Base-by-base conservation (phyloP, 495 filamentous ascomycete species). In the Apiosordaria backusii region DNA sequence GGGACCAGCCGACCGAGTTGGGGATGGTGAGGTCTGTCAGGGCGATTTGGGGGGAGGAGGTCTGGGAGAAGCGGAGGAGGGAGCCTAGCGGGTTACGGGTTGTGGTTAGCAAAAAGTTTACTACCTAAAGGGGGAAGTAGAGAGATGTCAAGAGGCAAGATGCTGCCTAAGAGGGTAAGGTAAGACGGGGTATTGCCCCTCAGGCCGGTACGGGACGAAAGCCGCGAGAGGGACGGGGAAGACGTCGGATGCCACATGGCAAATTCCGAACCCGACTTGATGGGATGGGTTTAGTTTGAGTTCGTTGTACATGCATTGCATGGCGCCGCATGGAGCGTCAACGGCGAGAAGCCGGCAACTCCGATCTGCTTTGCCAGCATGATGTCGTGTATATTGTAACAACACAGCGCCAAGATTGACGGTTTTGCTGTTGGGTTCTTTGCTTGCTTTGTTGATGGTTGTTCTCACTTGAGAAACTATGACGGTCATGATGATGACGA, bases 1-100 rank as follows among this genome's bases (percentile, higher is more conserved):
- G 78, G 55, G 83, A 85, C 84, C 89, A 97, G 63, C 88, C 88
- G 50, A 94, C 87, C 60, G 90, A 88, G 77, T 98, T 97, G 58
- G 93, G 93, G 70, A 97, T 96, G n/a, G 83, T 88, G 60, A 95
- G 65, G 19, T 27, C 67, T 4, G 63, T 50, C 21, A 60, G 67
- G 45, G 61, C 58, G 23, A 35, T 26, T 24, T 70, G 57, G 25
- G 67, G 53, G 25, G 66, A 58, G 18, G 68, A 21, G 54, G 58
- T 45, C 13, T 29, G 58, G 72, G 75, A 65, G 70, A 83, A 80
- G 29, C 75, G 72, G 69, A 72, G 73, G 61, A 83, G 72, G 59
- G 74, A 74, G 40, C 81, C 81, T 83, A 60, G 4, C 2, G 40
- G 22, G 54, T 7, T 16, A 22, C 55, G 27, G 57, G 50, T 22